Base-by-base conservation (phyloP, 1,284 basidiomycete genomes). In the Mycosarcoma mackinlayi region DNA sequence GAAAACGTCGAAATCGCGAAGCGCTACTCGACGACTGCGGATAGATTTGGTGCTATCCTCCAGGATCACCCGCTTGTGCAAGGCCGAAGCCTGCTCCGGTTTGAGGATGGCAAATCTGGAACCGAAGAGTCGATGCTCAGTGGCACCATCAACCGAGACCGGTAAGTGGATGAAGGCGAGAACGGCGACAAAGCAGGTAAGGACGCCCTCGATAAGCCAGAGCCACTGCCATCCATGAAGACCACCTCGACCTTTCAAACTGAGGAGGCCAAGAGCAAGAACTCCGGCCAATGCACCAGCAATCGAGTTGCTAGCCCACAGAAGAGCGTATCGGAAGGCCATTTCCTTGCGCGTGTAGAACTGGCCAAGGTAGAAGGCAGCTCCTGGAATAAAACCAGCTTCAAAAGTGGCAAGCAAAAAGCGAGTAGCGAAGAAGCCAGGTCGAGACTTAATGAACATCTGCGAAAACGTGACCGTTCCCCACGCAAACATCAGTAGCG, bases 281-380 rank as follows among this genome's bases (percentile, higher is more conserved):
- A 40, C 38, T 14, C 38, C 38, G 6, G 38, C 38, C 38, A 40
- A 16, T 14, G 38, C 38, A 40, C 38, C 38, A 16, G 38, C 38
- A 16, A 40, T 40, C 38, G 38, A 40, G 38, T 40, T 40, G 23
- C 38, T 40, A 10, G 38, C 38, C 38, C 38, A 40, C 38, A 40
- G 19, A 10, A 40, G 38, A 8, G 38, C 38, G n/a, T 40, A 40
- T 24, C 38, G 38, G 13, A 40, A 24, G 3, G 38, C 38, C 38
- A 40, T 40, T 24, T 40, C 23, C 10, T 40, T 40, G 13, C 38
- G 5, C 4, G 38, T 40, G 11, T 40, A 40, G 11, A 40, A 40
- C 11, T 40, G 38, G 9, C 38, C 38, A 14, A 40, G 38, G 14
- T 40, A 40, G 38, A 40, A 40, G 16, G 38, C 38, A 40, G 38